phyloP scores from a whole-genome alignment of 352 stramenopile species.

The Pythium utonaiense region DNA sequence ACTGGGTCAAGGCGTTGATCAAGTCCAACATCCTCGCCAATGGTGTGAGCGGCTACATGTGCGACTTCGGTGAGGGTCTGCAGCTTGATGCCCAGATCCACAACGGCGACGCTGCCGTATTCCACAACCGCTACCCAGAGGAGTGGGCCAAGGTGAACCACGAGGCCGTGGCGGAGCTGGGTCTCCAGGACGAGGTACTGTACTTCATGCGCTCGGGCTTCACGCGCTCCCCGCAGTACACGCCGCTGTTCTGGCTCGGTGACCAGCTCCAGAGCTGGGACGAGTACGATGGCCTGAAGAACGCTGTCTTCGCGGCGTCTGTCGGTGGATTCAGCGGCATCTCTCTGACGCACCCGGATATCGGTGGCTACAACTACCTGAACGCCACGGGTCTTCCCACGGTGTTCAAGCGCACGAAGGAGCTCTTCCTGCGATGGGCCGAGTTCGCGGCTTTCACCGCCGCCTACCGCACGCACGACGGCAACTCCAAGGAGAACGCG shows the following conservation, averaged over 20 bases:
- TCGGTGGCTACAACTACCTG: conserved; percentile 17
- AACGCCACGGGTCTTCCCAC: conserved; percentile 3
- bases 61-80: conserved; percentile 14
- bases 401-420: conserved; percentile 9
- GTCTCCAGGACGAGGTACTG: conserved; percentile 11
- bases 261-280: conserved; percentile 16
- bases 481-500: conserved; percentile 12
- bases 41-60: conserved; percentile 16
- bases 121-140: conserved; percentile 15
- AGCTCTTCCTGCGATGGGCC: conserved; percentile 14
- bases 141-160: conserved; percentile 17
- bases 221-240: conserved; percentile 16
- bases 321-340: conserved; percentile 16
- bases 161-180: conserved; percentile 13
- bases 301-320: conserved; percentile 10
- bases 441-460: conserved; percentile 19
- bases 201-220: conserved; percentile 18
- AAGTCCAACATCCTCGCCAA: conserved; percentile 13
- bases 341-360: conserved; percentile 15
- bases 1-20: conserved; percentile 17
- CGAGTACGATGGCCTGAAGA: conserved; percentile 19
- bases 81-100: not conserved
- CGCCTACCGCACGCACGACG: conserved; percentile 17
- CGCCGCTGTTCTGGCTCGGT: conserved; percentile 14
- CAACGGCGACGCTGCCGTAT: conserved; percentile 3